Evolutionary conservation across 2,329 filamentous ascomycete genomes (phyloP).

Genomic region (Ustilaginoidea virens): DNA sequence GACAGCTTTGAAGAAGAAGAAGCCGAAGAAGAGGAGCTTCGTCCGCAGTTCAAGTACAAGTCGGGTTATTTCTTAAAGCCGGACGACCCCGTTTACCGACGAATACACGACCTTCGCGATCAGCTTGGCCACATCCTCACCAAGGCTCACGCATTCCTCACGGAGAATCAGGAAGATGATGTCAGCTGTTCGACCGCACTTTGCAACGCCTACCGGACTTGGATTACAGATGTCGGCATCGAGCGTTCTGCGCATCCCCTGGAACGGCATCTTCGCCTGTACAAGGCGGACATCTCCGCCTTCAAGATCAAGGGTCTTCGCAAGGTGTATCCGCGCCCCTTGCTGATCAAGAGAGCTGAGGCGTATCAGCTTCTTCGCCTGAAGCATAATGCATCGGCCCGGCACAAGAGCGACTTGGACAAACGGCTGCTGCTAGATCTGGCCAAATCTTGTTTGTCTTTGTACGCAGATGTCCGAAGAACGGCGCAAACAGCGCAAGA

Average conservation of each 20-base stretch:
- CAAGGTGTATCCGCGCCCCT: conserved; percentile 80
- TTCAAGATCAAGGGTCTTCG: conserved; percentile 90
- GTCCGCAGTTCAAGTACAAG: conserved; percentile 76
- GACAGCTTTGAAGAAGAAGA: conserved; percentile 45
- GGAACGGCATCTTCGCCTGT: conserved; percentile 70
- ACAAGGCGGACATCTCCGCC: conserved; percentile 73
- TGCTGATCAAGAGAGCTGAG: conserved; percentile 85
- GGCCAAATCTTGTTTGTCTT: conserved; percentile 74
- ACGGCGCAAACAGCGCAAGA: conserved; percentile 87
- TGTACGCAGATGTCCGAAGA: conserved; percentile 90
- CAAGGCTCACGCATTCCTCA: conserved; percentile 70
- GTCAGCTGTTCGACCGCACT: conserved; percentile 88
- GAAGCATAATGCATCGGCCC: conserved; percentile 79
- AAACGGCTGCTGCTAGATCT: conserved; percentile 73
- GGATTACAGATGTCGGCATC: conserved; percentile 96
- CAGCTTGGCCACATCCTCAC: conserved; percentile 69
- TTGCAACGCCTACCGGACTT: conserved; percentile 83
- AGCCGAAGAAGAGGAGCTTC: conserved; percentile 65
- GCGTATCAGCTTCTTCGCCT: conserved; percentile 90
- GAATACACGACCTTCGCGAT: conserved; percentile 69
- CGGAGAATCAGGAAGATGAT: conserved; percentile 78
- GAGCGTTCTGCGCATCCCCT: conserved; percentile 88
- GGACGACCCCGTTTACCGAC: conserved; percentile 44
- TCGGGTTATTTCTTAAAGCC: conserved; percentile 65
- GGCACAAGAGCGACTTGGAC: conserved; percentile 82